These are phyloP conservation scores for Microsporum audouinii DNA, from an alignment of 2,329 filamentous ascomycete species.

Conservation along the genomic window DNA sequence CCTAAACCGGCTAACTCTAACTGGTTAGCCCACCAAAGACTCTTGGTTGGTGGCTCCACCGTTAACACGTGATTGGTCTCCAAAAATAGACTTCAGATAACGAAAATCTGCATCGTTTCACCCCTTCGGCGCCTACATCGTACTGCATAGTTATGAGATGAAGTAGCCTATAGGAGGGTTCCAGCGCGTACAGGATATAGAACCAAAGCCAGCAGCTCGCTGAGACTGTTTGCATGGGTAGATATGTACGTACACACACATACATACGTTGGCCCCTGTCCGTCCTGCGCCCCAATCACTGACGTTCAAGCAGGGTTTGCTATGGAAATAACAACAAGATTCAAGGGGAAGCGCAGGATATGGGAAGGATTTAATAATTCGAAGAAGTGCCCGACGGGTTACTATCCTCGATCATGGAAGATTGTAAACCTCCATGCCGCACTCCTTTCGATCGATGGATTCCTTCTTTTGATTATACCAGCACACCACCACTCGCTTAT, in stretches of 20 bases:
- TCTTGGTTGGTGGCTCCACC: too few species aligned
- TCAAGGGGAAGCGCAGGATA: neutral
- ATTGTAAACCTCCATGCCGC: neutral
- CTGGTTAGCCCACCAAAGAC: too few species aligned
- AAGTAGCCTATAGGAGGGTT: too few species aligned
- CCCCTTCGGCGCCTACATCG: too few species aligned
- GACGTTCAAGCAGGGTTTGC: neutral
- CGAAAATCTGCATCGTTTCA: too few species aligned
- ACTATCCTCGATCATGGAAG: neutral
- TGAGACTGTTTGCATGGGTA: neutral
- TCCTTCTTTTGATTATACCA: neutral
- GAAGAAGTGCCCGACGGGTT: neutral
- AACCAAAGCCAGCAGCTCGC: too few species aligned
- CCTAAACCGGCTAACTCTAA: too few species aligned
- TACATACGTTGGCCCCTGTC: neutral
- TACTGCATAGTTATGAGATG: too few species aligned
- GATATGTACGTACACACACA: too few species aligned
- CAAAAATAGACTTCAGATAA: too few species aligned
- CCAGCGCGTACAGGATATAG: neutral
- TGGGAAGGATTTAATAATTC: neutral
- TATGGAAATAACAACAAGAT: neutral
- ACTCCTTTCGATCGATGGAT: neutral
- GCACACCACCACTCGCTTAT: neutral
- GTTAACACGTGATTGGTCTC: too few species aligned
- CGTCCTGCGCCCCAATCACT: neutral